Evolutionary conservation across 2,329 filamentous ascomycete species (phyloP), one percentile per base, ranked within the genome.

Genomic region (Phialophora expanda): DNA sequence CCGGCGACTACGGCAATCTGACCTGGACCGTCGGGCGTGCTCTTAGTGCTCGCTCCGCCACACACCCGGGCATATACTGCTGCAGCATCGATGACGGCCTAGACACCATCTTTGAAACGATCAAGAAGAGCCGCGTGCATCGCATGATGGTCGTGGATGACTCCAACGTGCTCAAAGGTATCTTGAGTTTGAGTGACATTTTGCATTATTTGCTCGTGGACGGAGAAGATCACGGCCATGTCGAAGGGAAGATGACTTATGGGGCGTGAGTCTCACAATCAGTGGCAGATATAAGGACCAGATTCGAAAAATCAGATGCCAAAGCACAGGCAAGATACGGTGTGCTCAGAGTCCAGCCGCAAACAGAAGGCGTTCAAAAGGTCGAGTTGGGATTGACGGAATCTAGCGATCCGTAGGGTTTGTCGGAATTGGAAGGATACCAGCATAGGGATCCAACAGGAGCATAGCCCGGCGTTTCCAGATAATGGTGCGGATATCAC

Each of bases 41-140:
- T 1, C 51, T 62, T 24, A 60, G 62, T 60, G 28, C 70, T 26
- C 64, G 68, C 38, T 38, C 60, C 5, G 68, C 89, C 85, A 94
- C 97, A 73, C 97, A 97, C 74, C 90, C 93, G 0, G 95, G 96
- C 51, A 98, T 99, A 70, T 98, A 97, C 79, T 98, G 94, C 0
- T 99, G 95, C 81, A 92, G 89, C 54, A 85, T 95, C 69, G 90
- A 96, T 68, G 95, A 99, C 78, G 89, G 93, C 62, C 85, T 99
- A 57, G 94, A 96, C 76, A 94, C 93, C 11, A 95, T 99, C 72
- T 98, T 98, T 77, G 93, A 97, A 77, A 98, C 95, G 0, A 91
- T 99, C 72, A 91, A 94, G 71, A 96, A 94, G 80, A 97, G 93
- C 54, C 87, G 96, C 67, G 94, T 99, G 30, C 95, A 99, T 79